Evolutionary conservation across 176 grass and related monocot species (phyloP), one percentile per base, ranked within the genome.

Genomic region (Coix lacrymajobi): DNA sequence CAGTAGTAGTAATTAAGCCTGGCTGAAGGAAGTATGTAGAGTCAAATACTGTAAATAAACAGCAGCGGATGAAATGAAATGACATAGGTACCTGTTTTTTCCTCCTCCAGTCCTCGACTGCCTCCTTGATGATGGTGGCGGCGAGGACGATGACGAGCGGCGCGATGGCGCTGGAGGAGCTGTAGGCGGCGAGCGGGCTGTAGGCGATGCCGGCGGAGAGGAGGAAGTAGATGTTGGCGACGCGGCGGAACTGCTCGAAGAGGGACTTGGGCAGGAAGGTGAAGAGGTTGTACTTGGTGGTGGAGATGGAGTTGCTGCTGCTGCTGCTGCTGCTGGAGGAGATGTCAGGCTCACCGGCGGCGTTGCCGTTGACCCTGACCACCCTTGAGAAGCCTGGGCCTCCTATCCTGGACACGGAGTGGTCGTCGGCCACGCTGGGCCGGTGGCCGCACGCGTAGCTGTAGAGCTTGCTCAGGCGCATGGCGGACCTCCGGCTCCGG

Each of bases 201-300:
- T 86, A 93, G 22, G 89, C 4, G 34, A 98, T 60, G 67, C 87
- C 82, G 19, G 3, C 90, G 25, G 66, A 0, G 56, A 83, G 11
- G 49, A 98, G 86, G 78, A 98, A 98, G 89, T 94, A 98, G 51
- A 98, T 61, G 83, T 98, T 98, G 70, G 92, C 96, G 4, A 94
- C 96, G 13, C 96, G 68, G 20, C 92, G 80, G 75, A 98, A 98
- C 84, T 98, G 96, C 89, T 98, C 96, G 69, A 98, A 98, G 8
- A 98, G 81, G 32, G 91, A 98, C 78, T 90, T 98, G 19, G 96
- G 93, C 1, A 98, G 0, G 76, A 98, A 98, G 30, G 88, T 93
- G 19, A 58, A 51, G 0, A 86, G 69, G 81, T 79, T 98, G 75
- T 98, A 98, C 82, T 98, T 98, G 61, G 96, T 93, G 8, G 96